Conservation (phyloP, 345 rosid species). For the Brassica cretica region DNA sequence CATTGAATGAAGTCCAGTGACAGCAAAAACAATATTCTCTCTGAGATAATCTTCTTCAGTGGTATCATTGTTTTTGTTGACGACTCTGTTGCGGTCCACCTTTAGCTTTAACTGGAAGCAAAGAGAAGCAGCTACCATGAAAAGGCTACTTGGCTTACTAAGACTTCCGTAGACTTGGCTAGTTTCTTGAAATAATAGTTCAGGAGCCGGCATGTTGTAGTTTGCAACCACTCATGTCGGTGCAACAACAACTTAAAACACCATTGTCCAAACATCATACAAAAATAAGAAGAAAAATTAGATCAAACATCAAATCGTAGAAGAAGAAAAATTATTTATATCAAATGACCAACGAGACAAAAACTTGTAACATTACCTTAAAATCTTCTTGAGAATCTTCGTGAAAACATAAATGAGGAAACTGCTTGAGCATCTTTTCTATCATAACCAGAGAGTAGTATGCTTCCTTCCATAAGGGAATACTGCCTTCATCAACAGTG, state of each 20-base stretch:
- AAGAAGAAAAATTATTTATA: not conserved
- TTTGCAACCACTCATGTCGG: conserved; percentile 70
- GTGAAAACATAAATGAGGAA: conserved; percentile 41
- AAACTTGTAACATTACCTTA: conserved; percentile 49
- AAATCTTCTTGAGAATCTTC: conserved; percentile 27
- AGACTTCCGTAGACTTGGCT: conserved; percentile 39
- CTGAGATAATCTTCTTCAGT: not conserved
- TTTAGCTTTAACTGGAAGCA: conserved; percentile 57
- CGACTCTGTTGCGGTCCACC: not conserved
- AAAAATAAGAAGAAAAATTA: not conserved
- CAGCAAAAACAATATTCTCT: conserved; percentile 49
- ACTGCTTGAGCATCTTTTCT: conserved; percentile 73
- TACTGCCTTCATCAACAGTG: conserved; percentile 41
- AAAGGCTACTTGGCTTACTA: conserved; percentile 60
- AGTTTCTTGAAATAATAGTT: conserved; percentile 49
- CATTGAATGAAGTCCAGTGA: conserved; percentile 53
- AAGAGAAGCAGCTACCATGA: conserved; percentile 64
- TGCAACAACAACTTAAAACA: conserved; percentile 65
- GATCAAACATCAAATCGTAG: not conserved
- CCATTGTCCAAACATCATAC: conserved; percentile 62
- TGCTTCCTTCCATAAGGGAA: conserved; percentile 73
- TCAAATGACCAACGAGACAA: not conserved
- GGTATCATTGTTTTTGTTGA: not conserved
- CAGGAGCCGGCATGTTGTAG: conserved; percentile 62
- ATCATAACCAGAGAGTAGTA: conserved; percentile 73